phyloP scores from a whole-genome alignment of 1,284 basidiomycete species.

The Neolentinus lepideus region DNA sequence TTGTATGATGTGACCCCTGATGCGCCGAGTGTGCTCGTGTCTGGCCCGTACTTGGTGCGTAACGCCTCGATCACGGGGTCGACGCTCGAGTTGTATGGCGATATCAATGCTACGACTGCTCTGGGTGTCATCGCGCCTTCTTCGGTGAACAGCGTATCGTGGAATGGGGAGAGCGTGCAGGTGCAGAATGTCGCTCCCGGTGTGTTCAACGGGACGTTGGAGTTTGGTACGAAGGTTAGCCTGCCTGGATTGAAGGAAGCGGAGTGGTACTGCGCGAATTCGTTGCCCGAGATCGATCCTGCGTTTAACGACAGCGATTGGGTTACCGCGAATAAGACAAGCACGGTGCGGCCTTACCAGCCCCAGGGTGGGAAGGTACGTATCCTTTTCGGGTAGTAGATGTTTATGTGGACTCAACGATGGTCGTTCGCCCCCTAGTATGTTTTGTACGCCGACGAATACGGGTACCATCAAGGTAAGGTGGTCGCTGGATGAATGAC shows the following conservation, averaged over 20 bases:
- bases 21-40: slow-evolving; percentile 29
- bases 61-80: slow-evolving; percentile 25
- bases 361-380: slow-evolving; percentile 29
- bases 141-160: slow-evolving; percentile 27
- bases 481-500: neutral
- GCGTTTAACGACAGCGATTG: slow-evolving; percentile 33
- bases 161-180: slow-evolving; percentile 31
- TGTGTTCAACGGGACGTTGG: slow-evolving; percentile 20
- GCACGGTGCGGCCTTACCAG: slow-evolving; percentile 31
- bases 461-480: slow-evolving; percentile 31
- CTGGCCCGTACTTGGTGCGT: slow-evolving; percentile 42
- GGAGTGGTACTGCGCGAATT: slow-evolving; percentile 34
- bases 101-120: slow-evolving; percentile 33
- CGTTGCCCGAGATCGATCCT: slow-evolving; percentile 30
- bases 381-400: neutral
- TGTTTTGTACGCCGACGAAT: slow-evolving; percentile 33
- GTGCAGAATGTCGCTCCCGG: slow-evolving; percentile 17
- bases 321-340: slow-evolving; percentile 35
- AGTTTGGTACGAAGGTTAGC: slow-evolving; percentile 16
- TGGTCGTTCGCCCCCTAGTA: slow-evolving; percentile 12
- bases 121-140: slow-evolving; percentile 31
- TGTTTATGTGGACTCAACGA: neutral
- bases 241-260: slow-evolving; percentile 26
- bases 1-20: slow-evolving; percentile 20
- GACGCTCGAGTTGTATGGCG: slow-evolving; percentile 30